A percentile compares a stretch with the other conserved stretches of the same genome.
Conservation (phyloP, 805 yeast species). For the Kodamaea fukazawae region DNA sequence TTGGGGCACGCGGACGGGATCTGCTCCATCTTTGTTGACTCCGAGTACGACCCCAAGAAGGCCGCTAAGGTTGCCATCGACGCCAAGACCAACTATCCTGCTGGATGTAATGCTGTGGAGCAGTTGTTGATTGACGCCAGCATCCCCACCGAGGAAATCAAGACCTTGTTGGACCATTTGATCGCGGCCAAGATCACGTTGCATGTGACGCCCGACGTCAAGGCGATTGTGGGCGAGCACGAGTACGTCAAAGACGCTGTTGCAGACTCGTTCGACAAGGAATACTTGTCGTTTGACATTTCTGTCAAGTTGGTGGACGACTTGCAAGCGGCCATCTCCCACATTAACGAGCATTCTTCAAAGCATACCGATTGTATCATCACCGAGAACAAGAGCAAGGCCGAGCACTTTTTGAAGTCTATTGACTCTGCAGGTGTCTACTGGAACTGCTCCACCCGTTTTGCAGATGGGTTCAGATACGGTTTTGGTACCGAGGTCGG, state of each 20-base stretch:
- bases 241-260: conserved; percentile 46
- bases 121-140: conserved; percentile 64
- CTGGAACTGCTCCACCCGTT: conserved; percentile 96
- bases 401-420: conserved; percentile 76
- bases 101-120: conserved; percentile 98
- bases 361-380: conserved; percentile 94
- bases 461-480: conserved; percentile 97
- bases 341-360: conserved; percentile 89
- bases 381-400: conserved; percentile 68
- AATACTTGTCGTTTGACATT: conserved; percentile 78
- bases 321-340: conserved; percentile 72
- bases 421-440: conserved; percentile 95
- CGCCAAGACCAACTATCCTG: conserved; percentile 94
- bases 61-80: conserved; percentile 77
- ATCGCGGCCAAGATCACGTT: conserved; percentile 66
- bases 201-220: conserved; percentile 61
- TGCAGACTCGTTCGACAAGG: conserved; percentile 74
- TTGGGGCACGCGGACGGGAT: conserved; percentile 99
- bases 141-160: conserved; percentile 27
- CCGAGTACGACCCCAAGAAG: conserved; percentile 71
- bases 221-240: conserved; percentile 20
- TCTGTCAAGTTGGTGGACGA: conserved; percentile 64
- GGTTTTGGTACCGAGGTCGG: conserved; percentile 99
- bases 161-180: conserved; percentile 39
- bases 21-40: conserved; percentile 83